Evolutionary conservation across 768 basidiomycete genomes (phyloP), one percentile per base, ranked within the genome.

Genomic region (Mycena venus): DNA sequence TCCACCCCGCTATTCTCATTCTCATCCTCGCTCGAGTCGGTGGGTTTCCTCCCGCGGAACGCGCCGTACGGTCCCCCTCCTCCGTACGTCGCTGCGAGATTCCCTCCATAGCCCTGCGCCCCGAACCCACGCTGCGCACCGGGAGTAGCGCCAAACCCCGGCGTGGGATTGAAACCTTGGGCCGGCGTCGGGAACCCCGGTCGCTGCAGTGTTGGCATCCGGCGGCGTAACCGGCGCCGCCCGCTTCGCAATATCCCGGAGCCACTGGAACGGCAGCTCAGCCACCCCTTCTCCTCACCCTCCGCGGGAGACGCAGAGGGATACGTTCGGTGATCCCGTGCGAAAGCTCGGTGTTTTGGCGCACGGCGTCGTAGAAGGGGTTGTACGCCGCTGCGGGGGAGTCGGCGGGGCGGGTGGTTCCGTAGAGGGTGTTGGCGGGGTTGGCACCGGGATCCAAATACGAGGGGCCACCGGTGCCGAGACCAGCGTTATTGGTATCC

Each of bases 331-430:
- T 94, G 74, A 91, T 88, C 9, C 91, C 91, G 38, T 91, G 86
- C 3, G 92, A 90, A 27, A 98, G 90, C 84, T 98, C 96, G 3
- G 92, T 81, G 77, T 96, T 95, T 83, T 96, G 95, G 44, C 95
- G 92, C 78, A 99, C 95, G 78, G 94, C 93, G 83, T 99, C 97
- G 77, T 96, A 99, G 85, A 99, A 99, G 12, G 98, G 98, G 81
- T 98, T 99, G 77, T 88, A 91, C 6, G 93, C 82, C 42, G 75
- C 53, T 21, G 72, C 7, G 32, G 44, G 14, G 36, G 10, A 17
- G 44, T 29, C 29, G 38, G 29, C 34, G 21, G 51, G 23, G 31
- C 42, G 6, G 32, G 42, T 29, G n/a, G 23, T 27, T 6, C 19
- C 17, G 23, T 25, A 38, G 34, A 15, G n/a, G 25, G 12, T n/a